Percentiles rank a stretch among this genome's conserved stretches.
phyloP scores from a whole-genome alignment of 164 flowering plant species.

The Stephania cephalantha region DNA sequence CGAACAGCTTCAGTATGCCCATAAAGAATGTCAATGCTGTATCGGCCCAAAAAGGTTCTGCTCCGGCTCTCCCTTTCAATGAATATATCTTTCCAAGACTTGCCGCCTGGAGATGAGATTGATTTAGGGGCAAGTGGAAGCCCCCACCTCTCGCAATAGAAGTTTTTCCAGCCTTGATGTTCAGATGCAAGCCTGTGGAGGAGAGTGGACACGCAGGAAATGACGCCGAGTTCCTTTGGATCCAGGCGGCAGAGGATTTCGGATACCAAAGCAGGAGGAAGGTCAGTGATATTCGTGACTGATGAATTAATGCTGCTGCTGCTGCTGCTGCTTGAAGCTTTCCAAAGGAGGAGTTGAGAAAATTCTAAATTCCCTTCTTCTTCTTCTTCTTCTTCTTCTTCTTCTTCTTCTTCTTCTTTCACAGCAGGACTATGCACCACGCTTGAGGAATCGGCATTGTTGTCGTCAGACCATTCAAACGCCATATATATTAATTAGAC shows the following conservation, averaged over 20 bases:
- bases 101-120: slow-evolving; percentile 36
- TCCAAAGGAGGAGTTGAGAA: too few relatives aligned
- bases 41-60: slow-evolving; percentile 68
- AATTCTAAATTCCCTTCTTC: too few relatives aligned
- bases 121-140: slow-evolving; percentile 31
- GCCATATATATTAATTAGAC: too few relatives aligned
- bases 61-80: slow-evolving; percentile 84
- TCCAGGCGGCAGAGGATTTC: slow-evolving; percentile 74
- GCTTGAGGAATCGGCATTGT: too few relatives aligned
- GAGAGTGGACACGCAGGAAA: slow-evolving; percentile 70
- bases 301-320: too few relatives aligned
- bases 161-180: slow-evolving; percentile 80
- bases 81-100: slow-evolving; percentile 79
- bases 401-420: too few relatives aligned
- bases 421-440: too few relatives aligned
- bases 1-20: slow-evolving; percentile 89
- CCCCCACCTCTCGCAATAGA: slow-evolving; percentile 90
- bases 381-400: too few relatives aligned
- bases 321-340: too few relatives aligned
- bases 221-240: slow-evolving; percentile 76
- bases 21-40: slow-evolving; percentile 50
- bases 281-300: slow-evolving; percentile 43
- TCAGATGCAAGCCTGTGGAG: slow-evolving; percentile 63
- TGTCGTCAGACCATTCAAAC: too few relatives aligned
- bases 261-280: slow-evolving; percentile 66